Evolutionary conservation across 1,139 yeast species (phyloP), one percentile per base, ranked within the genome.

Genomic region (Wickerhamomyces sp.): DNA sequence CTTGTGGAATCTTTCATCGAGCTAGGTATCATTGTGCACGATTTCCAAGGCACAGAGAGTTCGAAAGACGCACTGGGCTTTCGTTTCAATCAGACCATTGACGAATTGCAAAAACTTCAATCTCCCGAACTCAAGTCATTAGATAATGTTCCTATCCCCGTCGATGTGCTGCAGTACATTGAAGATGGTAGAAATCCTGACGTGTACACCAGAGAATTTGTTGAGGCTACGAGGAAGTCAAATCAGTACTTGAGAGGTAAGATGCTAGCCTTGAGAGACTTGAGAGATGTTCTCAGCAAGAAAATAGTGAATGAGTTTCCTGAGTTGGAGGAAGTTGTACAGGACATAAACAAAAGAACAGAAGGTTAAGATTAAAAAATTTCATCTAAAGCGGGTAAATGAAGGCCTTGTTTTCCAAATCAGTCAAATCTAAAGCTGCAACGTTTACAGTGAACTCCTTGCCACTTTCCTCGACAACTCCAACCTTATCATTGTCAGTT

Each of bases 121-220:
- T 47, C 47, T 26, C 61, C 62, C 11, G 38, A 45, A 3, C 50
- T 58, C 10, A 56, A 55, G 3, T 48, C 51, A 4, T 40, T 69
- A 19, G 53, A 59, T 15, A 55, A 63, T 9, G 59, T 71, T 6
- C 75, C 79, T 2, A 68, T 86, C 2, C 95, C 95, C 0, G 57
- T 81, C 30, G 95, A 86, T 52, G 88, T 86, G 13, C 63, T 86
- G 7, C 78, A 80, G 41, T 84, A 91, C 55, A 86, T 91, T 30
- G 97, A 91, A 55, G 95, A 88, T 51, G 98, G 98, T 3, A 68
- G 98, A 46, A 91, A 91, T 54, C 98, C 99, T 0, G 97, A 91
- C 55, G 89, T 91, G 31, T 91, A 91, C 58, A 88, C 97, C 0
- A 71, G 98, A 55, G 98, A 93, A 60, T 91, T 91, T 61, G 87